Evolutionary conservation across 176 grass and related monocot species (phyloP).

Genomic region (Zizania latifolia): DNA sequence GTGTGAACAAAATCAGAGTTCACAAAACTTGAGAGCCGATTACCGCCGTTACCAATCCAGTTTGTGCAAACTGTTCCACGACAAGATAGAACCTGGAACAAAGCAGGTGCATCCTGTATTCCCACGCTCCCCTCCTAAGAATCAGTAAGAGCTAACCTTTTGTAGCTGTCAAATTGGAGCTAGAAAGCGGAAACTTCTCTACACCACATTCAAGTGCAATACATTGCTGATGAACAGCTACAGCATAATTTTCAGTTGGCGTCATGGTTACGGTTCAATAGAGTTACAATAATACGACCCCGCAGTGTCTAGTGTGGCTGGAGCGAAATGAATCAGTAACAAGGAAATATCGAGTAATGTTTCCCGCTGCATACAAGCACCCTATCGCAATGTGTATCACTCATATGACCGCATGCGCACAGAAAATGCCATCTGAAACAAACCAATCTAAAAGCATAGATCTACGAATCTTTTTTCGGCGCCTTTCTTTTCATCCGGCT

Average conservation of each 20-base stretch:
- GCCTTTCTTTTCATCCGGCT: constrained; percentile 91
- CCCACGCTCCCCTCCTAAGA: too few species aligned
- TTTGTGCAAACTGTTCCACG: too few species aligned
- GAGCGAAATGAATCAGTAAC: neutral
- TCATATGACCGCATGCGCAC: neutral
- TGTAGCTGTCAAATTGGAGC: too few species aligned
- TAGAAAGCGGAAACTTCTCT: neutral
- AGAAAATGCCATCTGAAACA: neutral
- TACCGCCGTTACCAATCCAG: too few species aligned
- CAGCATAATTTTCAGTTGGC: neutral
- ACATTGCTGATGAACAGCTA: neutral
- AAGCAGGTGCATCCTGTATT: too few species aligned
- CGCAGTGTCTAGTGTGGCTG: neutral
- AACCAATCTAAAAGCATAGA: neutral
- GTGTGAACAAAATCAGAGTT: too few species aligned
- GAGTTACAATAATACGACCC: neutral
- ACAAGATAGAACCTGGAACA: too few species aligned
- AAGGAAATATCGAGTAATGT: neutral
- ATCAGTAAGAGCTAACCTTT: too few species aligned
- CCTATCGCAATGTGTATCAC: neutral
- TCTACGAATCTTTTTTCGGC: constrained; percentile 56
- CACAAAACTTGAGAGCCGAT: too few species aligned
- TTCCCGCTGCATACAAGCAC: neutral
- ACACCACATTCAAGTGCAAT: neutral
- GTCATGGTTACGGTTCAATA: neutral